A percentile compares a stretch with the other conserved stretches of the same genome.
Conservation (phyloP, 2,329 filamentous ascomycete genomes). For the Colletotrichum sansevieriae region DNA sequence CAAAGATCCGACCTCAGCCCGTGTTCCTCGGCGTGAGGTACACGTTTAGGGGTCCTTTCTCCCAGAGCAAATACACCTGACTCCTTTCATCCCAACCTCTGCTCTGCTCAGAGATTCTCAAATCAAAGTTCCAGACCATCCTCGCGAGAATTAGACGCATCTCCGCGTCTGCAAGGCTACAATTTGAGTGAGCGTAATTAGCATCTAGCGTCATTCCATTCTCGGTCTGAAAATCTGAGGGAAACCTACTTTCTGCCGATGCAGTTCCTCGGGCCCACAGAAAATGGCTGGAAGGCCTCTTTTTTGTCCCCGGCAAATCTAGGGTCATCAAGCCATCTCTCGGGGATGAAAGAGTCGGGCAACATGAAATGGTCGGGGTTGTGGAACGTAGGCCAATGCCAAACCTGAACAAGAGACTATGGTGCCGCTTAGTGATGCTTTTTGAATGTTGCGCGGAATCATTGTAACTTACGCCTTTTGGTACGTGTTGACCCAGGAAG, state of each 20-base stretch:
- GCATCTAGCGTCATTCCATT: not conserved
- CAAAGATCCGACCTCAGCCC: not conserved
- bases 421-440: not conserved
- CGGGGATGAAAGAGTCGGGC: constrained; percentile 56
- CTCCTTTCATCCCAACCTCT: constrained; percentile 55
- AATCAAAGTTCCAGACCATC: constrained; percentile 61
- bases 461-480: constrained; percentile 47
- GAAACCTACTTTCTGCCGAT: constrained; percentile 61
- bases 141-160: constrained; percentile 62
- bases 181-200: not conserved
- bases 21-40: constrained; percentile 9
- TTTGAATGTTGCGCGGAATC: not conserved
- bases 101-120: constrained; percentile 52
- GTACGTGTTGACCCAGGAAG: constrained; percentile 49
- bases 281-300: constrained; percentile 61
- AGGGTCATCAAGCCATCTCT: constrained; percentile 55
- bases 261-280: constrained; percentile 62
- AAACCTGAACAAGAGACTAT: constrained; percentile 39
- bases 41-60: constrained; percentile 44
- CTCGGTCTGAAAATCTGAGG: constrained; percentile 50
- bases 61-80: constrained; percentile 55
- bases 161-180: constrained; percentile 59
- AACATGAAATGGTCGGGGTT: constrained; percentile 48
- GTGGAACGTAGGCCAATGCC: constrained; percentile 49
- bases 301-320: constrained; percentile 51